Conservation (phyloP, 306 rosid genomes). For the Vigna nakashimae region DNA sequence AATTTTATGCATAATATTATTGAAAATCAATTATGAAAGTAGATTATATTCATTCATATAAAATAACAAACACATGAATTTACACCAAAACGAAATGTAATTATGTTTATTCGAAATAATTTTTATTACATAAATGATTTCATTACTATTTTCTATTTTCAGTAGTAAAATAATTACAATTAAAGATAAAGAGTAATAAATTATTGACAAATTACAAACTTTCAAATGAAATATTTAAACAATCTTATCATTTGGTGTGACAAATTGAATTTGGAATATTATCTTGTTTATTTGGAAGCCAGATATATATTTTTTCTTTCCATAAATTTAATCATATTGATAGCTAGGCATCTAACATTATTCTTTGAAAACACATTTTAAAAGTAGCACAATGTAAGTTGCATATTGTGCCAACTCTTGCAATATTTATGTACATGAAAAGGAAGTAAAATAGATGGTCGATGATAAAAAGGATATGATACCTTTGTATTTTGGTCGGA, state of each 20-base stretch:
- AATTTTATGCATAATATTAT: no score
- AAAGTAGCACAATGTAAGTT: slow-evolving; percentile 38
- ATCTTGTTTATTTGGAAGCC: slow-evolving; percentile 20
- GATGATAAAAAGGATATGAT: neutral
- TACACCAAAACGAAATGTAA: no score
- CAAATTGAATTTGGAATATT: slow-evolving; percentile 33
- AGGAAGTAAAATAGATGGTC: neutral
- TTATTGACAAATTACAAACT: no score
- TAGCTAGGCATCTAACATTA: slow-evolving; percentile 29
- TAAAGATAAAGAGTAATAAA: no score
- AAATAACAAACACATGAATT: no score
- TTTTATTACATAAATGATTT: no score
- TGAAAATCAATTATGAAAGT: no score
- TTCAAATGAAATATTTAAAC: no score
- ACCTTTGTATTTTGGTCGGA: neutral
- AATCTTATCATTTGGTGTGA: neutral
- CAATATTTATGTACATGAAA: neutral
- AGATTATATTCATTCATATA: no score
- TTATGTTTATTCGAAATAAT: no score
- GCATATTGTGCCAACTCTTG: slow-evolving; percentile 41
- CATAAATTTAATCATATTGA: neutral
- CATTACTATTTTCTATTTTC: no score
- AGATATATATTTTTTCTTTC: slow-evolving; percentile 28
- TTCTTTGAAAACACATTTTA: slow-evolving; percentile 8
- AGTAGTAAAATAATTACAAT: no score